phyloP scores from a whole-genome alignment of 805 yeast species.

The Sugiyamaella valdiviana region DNA sequence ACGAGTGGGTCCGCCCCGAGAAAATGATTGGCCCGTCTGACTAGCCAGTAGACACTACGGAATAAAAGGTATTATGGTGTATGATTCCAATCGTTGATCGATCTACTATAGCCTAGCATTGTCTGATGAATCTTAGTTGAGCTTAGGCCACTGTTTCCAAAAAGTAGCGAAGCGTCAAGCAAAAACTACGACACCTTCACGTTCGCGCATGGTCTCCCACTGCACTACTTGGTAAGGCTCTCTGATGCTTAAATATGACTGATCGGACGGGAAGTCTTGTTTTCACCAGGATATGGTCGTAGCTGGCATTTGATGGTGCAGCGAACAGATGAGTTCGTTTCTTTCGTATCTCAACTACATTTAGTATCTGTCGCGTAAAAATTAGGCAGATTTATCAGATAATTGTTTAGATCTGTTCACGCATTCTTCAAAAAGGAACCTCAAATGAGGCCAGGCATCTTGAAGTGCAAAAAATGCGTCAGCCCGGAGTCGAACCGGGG shows the following conservation, averaged over 20 bases:
- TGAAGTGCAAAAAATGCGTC: conserved; percentile 43
- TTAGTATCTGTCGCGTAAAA: too few relatives aligned
- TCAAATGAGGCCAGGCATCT: too few relatives aligned
- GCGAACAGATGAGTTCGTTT: too few relatives aligned
- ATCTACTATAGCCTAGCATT: too few relatives aligned
- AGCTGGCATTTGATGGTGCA: not conserved
- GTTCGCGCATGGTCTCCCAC: not conserved
- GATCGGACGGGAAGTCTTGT: not conserved
- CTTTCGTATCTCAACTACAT: too few relatives aligned
- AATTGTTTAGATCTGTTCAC: too few relatives aligned
- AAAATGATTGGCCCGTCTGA: conserved; percentile 89
- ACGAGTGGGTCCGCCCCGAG: conserved; percentile 96
- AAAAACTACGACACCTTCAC: not conserved
- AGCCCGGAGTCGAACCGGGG: conserved; percentile 58
- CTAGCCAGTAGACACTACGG: not conserved
- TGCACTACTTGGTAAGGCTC: not conserved
- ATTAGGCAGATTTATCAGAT: too few relatives aligned
- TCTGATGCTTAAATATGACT: not conserved
- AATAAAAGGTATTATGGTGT: too few relatives aligned
- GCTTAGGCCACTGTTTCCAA: not conserved
- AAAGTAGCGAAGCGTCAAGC: not conserved
- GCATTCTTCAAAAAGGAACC: too few relatives aligned
- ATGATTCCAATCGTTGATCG: too few relatives aligned
- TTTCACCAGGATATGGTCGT: not conserved
- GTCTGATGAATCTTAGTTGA: too few relatives aligned